Conservation (phyloP, 1,139 yeast genomes). For the Protomyces lactucae-debilis region DNA sequence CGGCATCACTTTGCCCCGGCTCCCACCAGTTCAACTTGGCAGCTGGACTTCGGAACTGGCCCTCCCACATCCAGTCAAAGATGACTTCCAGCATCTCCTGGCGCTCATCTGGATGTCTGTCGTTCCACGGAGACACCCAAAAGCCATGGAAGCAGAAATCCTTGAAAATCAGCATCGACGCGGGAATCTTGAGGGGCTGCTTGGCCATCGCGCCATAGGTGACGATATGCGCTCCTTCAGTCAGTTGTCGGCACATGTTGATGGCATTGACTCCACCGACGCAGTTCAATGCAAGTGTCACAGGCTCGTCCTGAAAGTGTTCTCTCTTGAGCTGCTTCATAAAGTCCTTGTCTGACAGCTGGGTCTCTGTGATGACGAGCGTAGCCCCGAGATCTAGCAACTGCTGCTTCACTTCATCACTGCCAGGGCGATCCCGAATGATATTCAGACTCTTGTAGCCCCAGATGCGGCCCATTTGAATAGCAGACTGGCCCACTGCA, state of each 20-base stretch:
- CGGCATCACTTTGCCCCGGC: background rate
- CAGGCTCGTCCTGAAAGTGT: slow-evolving; percentile 40
- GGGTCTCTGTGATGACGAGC: slow-evolving; percentile 81
- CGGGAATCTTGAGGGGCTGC: slow-evolving; percentile 86
- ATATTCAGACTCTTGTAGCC: slow-evolving; percentile 83
- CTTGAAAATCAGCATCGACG: slow-evolving; percentile 83
- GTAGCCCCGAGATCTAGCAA: slow-evolving; percentile 72
- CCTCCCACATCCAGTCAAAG: slow-evolving; percentile 61
- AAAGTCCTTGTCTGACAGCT: slow-evolving; percentile 64
- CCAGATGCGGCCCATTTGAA: slow-evolving; percentile 73
- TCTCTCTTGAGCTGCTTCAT: slow-evolving; percentile 62
- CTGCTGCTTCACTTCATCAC: slow-evolving; percentile 58
- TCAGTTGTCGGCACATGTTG: slow-evolving; percentile 74
- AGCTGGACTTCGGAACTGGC: slow-evolving; percentile 43
- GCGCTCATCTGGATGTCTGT: slow-evolving; percentile 60
- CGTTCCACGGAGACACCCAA: slow-evolving; percentile 83
- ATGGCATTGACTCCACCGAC: slow-evolving; percentile 87
- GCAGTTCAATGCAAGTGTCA: slow-evolving; percentile 80
- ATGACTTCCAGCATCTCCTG: slow-evolving; percentile 55
- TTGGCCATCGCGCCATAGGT: slow-evolving; percentile 98
- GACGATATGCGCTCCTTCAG: slow-evolving; percentile 61
- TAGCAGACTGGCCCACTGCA: slow-evolving; percentile 90
- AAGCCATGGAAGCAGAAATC: slow-evolving; percentile 81
- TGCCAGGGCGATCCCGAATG: slow-evolving; percentile 75
- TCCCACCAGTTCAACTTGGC: slow-evolving; percentile 7